A percentile compares a stretch with the other conserved stretches of the same genome.
phyloP scores from a whole-genome alignment of 2,329 filamentous ascomycete genomes.

The Geoglossum cookeanum region DNA sequence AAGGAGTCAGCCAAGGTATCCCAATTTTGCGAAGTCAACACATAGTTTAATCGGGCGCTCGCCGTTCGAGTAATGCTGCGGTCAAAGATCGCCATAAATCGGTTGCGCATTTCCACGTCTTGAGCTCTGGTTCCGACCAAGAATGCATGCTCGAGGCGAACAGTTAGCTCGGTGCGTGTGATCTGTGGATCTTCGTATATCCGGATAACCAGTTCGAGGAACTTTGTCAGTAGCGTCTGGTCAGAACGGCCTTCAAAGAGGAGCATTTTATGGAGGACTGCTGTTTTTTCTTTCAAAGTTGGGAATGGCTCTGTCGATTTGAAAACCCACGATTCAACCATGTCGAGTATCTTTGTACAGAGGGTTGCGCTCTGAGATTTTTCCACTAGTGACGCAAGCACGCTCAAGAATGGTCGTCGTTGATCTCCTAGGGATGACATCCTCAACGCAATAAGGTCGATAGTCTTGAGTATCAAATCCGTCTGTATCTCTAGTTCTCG shows the following conservation, averaged over 20 bases:
- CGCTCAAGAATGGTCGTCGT: slow-evolving; percentile 80
- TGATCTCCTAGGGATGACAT: slow-evolving; percentile 90
- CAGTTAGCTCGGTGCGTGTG: slow-evolving; percentile 82
- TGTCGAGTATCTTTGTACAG: slow-evolving; percentile 79
- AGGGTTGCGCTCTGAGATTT: slow-evolving; percentile 75
- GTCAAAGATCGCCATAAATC: slow-evolving; percentile 93
- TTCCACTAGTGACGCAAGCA: slow-evolving; percentile 85
- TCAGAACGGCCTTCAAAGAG: slow-evolving; percentile 78
- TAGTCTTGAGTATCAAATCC: slow-evolving; percentile 80
- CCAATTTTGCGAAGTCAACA: slow-evolving; percentile 89
- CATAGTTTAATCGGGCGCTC: slow-evolving; percentile 72
- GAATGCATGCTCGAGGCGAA: slow-evolving; percentile 95
- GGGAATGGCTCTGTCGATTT: slow-evolving; percentile 87
- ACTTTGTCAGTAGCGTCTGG: slow-evolving; percentile 72
- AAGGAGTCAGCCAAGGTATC: slow-evolving; percentile 87
- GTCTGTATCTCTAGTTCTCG: slow-evolving; percentile 81
- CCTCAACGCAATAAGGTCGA: slow-evolving; percentile 76
- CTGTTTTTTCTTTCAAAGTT: slow-evolving; percentile 95
- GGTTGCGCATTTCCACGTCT: slow-evolving; percentile 90
- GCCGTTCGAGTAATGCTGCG: slow-evolving; percentile 85
- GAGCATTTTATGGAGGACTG: slow-evolving; percentile 97
- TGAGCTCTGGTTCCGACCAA: slow-evolving; percentile 83
- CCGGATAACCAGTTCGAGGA: slow-evolving; percentile 85
- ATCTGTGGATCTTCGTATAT: slow-evolving; percentile 98
- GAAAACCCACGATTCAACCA: slow-evolving; percentile 96